phyloP scores from a whole-genome alignment of 805 yeast genomes.

The Ogataea paraovalis region DNA sequence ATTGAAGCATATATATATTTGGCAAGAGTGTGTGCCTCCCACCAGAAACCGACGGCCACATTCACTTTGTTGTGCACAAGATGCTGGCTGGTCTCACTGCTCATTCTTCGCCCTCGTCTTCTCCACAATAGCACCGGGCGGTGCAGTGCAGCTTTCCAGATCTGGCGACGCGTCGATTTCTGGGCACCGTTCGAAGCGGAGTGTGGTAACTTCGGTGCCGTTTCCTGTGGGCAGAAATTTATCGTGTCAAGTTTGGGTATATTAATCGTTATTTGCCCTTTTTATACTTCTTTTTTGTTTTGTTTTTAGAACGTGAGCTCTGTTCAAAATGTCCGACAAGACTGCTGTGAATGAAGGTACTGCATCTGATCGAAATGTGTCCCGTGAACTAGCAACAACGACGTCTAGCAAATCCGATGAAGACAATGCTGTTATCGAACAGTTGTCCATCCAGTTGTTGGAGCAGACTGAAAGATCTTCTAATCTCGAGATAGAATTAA shows the following conservation, averaged over 20 bases:
- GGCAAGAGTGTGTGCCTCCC: no score
- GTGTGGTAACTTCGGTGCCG: no score
- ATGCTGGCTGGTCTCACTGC: neutral
- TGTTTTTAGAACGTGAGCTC: neutral
- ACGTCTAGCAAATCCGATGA: slow-evolving; percentile 2
- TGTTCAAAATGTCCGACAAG: neutral
- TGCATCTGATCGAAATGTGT: neutral
- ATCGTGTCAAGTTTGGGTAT: no score
- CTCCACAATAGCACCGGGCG: neutral
- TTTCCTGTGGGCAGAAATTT: no score
- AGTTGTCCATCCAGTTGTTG: slow-evolving; percentile 23
- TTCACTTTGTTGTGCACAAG: neutral
- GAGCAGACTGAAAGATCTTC: slow-evolving; percentile 25
- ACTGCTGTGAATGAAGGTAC: neutral
- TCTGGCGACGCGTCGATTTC: no score
- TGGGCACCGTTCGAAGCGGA: no score
- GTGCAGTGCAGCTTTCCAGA: neutral
- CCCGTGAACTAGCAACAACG: neutral
- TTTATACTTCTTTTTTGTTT: neutral
- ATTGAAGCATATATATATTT: slow-evolving; percentile 3
- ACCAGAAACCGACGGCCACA: no score
- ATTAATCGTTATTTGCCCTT: no score
- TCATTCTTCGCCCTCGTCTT: neutral
- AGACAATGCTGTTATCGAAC: slow-evolving; percentile 15
- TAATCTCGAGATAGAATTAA: slow-evolving; percentile 28